Conservation (phyloP, 441 rosid genomes). For the Eruca vesicaria region DNA sequence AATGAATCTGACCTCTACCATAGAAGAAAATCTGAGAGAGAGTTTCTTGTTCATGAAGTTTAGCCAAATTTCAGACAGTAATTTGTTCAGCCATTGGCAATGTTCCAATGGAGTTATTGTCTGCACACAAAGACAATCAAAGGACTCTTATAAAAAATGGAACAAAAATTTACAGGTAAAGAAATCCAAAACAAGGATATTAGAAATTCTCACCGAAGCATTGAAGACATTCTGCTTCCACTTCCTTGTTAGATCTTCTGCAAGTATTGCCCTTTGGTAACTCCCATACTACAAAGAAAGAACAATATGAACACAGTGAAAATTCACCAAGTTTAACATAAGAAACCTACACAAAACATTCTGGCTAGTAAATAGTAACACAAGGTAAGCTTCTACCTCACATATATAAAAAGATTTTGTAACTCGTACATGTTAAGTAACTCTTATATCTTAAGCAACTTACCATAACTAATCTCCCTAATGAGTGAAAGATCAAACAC, state of each 20-base stretch:
- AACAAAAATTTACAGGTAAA: not conserved
- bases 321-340: not conserved
- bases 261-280: constrained; percentile 61
- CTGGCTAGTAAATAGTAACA: constrained; percentile 1
- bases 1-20: constrained; percentile 70
- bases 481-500: constrained; percentile 1
- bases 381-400: not conserved
- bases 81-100: constrained; percentile 93
- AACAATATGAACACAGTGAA: not conserved
- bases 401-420: not conserved
- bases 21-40: constrained; percentile 63
- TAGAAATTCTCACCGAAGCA: constrained; percentile 47
- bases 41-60: constrained; percentile 68
- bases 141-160: not conserved
- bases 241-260: constrained; percentile 82
- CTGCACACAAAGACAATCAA: constrained; percentile 40
- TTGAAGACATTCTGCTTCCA: constrained; percentile 69
- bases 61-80: constrained; percentile 82
- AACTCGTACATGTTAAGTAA: constrained; percentile 12
- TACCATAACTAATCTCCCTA: not conserved
- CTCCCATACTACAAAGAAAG: constrained; percentile 57
- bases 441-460: too few species aligned
- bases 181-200: not conserved
- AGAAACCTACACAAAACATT: constrained; percentile 2
- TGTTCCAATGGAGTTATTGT: constrained; percentile 87